Evolutionary conservation across 2,329 filamentous ascomycete genomes (phyloP).

Genomic region (Biscogniauxia sp.): DNA sequence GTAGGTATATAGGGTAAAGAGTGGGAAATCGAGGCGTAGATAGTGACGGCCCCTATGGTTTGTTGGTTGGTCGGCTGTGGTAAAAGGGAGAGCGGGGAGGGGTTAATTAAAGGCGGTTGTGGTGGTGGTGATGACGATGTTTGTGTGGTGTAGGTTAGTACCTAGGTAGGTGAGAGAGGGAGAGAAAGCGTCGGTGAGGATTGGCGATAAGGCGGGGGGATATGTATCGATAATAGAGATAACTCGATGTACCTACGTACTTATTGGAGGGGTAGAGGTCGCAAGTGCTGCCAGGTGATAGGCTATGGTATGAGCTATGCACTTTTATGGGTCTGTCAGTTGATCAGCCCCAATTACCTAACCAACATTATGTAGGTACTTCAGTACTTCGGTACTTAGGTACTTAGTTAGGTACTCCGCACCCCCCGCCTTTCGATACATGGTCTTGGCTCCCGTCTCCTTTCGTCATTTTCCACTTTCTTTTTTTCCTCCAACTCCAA

Average conservation of each 20-base stretch:
- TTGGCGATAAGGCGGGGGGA: neutral
- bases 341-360: too few relatives aligned
- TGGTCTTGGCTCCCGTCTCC: too few relatives aligned
- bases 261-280: conserved; percentile 4
- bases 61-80: too few relatives aligned
- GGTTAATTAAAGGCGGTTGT: neutral
- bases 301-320: too few relatives aligned
- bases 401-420: too few relatives aligned
- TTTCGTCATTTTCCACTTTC: neutral
- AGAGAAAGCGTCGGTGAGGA: neutral
- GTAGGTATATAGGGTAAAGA: neutral
- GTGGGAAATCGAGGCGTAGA: neutral
- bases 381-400: too few relatives aligned
- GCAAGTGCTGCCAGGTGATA: neutral
- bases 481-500: conserved; percentile 14
- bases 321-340: too few relatives aligned
- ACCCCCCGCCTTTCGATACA: too few relatives aligned
- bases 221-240: neutral
- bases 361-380: too few relatives aligned
- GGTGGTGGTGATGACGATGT: too few relatives aligned
- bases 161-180: neutral
- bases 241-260: neutral
- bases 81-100: neutral
- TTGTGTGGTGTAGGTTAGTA: too few relatives aligned
- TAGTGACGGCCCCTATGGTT: too few relatives aligned